Evolutionary conservation across 139 green algal genomes (phyloP), one percentile per base, ranked within the genome.

Genomic region (Klebsormidium nitens): DNA sequence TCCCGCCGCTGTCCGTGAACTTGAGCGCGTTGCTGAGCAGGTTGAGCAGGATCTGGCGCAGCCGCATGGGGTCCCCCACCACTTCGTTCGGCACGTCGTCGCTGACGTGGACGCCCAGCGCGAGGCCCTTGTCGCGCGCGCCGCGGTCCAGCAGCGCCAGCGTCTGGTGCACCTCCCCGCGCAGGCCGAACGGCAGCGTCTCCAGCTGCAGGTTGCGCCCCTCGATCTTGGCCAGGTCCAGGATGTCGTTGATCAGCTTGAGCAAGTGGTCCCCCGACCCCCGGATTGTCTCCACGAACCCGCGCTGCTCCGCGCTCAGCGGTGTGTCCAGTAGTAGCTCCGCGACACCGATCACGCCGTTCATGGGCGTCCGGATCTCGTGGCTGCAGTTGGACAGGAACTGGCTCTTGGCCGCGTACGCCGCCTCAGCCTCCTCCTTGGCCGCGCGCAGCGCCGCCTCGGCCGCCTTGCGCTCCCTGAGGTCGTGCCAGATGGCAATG

Each of bases 371-470:
- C 38, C 85, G 74, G 50, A 89, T 89, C 68, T 89, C 85, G 59
- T 89, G 85, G 72, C 78, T 87, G 63, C 88, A 83, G 59, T 89
- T 88, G n/a, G 85, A 83, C 48, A 89, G 69, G 36, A 89, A 89
- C 55, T 77, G 46, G 17, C 72, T 82, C 65, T 89, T 89, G 47
- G 83, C 83, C 42, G 81, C 67, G 0, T 46, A 72, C 2, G 83
- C 83, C 3, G 57, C 57, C 60, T 84, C 69, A 2, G 83, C 84
- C 11, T 66, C 74, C 64, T 81, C 64, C 59, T 72, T 77, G 2
- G 69, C 49, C 29, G 29, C 36, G 23, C 67, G 35, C 67, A 69
- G n/a, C 55, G 34, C 67, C 34, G 32, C 55, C 60, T 81, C 59
- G 32, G 69, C 52, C 29, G 52, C 49, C 14, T 59, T 62, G 2